Conservation (phyloP, 257 asterid species). For the Thymus quinquecostatus region DNA sequence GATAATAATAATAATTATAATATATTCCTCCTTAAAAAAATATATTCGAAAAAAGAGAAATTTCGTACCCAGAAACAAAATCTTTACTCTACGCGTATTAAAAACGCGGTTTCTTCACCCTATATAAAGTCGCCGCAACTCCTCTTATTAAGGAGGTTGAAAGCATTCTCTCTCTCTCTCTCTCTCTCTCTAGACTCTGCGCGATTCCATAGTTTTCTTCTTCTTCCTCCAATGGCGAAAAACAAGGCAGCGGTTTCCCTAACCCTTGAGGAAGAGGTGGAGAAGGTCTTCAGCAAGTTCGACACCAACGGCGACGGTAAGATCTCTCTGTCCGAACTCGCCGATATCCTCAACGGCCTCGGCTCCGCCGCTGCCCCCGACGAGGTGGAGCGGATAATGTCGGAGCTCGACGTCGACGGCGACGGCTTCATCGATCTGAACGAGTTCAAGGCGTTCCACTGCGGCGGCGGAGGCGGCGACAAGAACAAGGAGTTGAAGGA, state of each 20-base stretch:
- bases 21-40: not conserved
- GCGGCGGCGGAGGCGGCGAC: slow-evolving; percentile 37
- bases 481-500: slow-evolving; percentile 65
- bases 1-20: no score
- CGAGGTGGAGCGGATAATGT: slow-evolving; percentile 66
- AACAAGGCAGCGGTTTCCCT: slow-evolving; percentile 7
- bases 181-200: not conserved
- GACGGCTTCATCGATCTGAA: slow-evolving; percentile 83
- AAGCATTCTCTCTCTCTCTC: not conserved
- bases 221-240: slow-evolving; percentile 32
- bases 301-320: slow-evolving; percentile 49
- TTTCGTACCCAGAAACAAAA: slow-evolving; percentile 16
- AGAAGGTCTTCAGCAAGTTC: slow-evolving; percentile 43
- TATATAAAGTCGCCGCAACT: slow-evolving; percentile 36
- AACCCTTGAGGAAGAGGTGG: slow-evolving; percentile 42
- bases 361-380: slow-evolving; percentile 59
- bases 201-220: not conserved
- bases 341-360: slow-evolving; percentile 31
- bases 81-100: slow-evolving; percentile 37
- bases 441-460: slow-evolving; percentile 73
- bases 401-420: slow-evolving; percentile 81
- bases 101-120: slow-evolving; percentile 48
- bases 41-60: not conserved
- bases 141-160: not conserved
- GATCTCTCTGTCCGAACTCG: slow-evolving; percentile 41